phyloP scores from a whole-genome alignment of 2,329 filamentous ascomycete genomes.

The Cercospora zeina region DNA sequence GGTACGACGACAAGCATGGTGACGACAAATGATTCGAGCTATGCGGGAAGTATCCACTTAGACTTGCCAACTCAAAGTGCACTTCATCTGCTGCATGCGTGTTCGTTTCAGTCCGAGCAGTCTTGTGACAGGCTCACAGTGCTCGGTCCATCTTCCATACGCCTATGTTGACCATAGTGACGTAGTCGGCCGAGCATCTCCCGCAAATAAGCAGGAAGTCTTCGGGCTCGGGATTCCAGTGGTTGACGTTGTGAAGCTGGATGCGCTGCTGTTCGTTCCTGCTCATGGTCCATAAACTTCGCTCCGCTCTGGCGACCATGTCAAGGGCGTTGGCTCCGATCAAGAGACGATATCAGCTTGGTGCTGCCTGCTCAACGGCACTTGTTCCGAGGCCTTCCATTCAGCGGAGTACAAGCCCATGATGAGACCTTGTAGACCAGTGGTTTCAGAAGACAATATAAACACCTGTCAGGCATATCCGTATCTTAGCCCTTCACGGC shows the following conservation, averaged over 20 bases:
- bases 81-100: constrained; percentile 9
- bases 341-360: not conserved
- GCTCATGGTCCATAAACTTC: not conserved
- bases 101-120: not conserved
- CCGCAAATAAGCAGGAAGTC: not conserved
- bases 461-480: too few relatives aligned
- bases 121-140: not conserved
- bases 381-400: too few relatives aligned
- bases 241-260: not conserved
- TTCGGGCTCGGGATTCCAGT: not conserved
- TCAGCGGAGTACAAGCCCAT: too few relatives aligned
- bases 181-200: not conserved
- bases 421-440: too few relatives aligned
- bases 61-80: constrained; percentile 11
- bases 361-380: too few relatives aligned
- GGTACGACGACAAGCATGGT: constrained; percentile 6
- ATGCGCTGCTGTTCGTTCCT: not conserved
- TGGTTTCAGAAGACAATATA: too few relatives aligned
- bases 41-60: not conserved
- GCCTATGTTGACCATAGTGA: too few relatives aligned
- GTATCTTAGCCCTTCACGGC: too few relatives aligned
- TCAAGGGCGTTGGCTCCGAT: not conserved
- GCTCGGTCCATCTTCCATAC: too few relatives aligned
- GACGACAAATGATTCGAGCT: not conserved
- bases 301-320: not conserved